A percentile compares a stretch with the other conserved stretches of the same genome.
phyloP scores from a whole-genome alignment of 441 rosid genomes.

The Erodium moschatum region DNA sequence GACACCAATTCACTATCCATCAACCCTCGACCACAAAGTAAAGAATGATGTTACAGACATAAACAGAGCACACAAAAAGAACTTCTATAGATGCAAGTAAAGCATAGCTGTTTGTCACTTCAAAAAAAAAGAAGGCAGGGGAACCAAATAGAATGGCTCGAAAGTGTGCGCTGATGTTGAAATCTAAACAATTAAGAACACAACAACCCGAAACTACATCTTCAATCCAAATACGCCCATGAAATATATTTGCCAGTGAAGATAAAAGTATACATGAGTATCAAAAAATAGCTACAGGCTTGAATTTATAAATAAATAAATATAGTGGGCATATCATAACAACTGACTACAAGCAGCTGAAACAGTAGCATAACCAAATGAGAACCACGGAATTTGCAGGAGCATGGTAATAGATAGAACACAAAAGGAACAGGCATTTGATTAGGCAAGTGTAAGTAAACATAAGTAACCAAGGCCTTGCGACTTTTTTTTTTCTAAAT shows the following conservation, averaged over 20 bases:
- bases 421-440: background rate
- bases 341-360: constrained; percentile 4
- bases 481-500: background rate
- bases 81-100: background rate
- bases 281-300: background rate
- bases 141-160: background rate
- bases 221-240: background rate
- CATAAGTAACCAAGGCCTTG: background rate
- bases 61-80: background rate
- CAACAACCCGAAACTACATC: background rate
- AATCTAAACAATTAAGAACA: background rate
- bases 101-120: background rate
- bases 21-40: constrained; percentile 6
- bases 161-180: background rate
- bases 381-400: background rate
- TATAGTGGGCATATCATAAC: background rate
- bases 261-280: background rate
- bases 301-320: background rate
- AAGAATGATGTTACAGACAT: background rate
- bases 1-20: constrained; percentile 12
- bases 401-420: background rate
- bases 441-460: background rate
- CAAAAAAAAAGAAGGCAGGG: background rate
- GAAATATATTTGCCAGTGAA: background rate
- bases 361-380: background rate